These are phyloP conservation scores for Alternaria rosae DNA, from an alignment of 2,329 filamentous ascomycete genomes.

Conservation along the genomic window DNA sequence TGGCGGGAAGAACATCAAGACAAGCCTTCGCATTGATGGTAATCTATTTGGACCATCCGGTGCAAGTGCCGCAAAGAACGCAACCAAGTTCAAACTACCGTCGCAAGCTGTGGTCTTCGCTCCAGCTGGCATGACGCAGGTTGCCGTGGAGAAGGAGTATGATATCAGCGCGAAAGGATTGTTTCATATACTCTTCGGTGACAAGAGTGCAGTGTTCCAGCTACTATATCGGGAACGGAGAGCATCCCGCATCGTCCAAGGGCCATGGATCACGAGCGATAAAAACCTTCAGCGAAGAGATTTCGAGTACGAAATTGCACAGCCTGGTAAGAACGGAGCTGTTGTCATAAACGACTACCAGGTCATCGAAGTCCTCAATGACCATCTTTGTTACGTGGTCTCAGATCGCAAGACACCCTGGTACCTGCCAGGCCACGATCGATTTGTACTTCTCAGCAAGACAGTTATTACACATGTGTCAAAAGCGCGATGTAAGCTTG, in stretches of 20 bases:
- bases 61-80: slow-evolving; percentile 53
- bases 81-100: slow-evolving; percentile 81
- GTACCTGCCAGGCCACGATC: slow-evolving; percentile 82
- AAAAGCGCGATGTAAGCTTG: slow-evolving; percentile 91
- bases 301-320: slow-evolving; percentile 80
- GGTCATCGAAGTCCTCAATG: slow-evolving; percentile 73
- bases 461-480: slow-evolving; percentile 92
- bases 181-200: slow-evolving; percentile 95
- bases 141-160: slow-evolving; percentile 81
- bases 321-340: slow-evolving; percentile 41
- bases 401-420: slow-evolving; percentile 72
- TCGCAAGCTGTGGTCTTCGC: slow-evolving; percentile 82
- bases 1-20: slow-evolving; percentile 61
- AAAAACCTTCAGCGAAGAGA: slow-evolving; percentile 76
- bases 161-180: slow-evolving; percentile 92
- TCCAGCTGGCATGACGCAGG: slow-evolving; percentile 79
- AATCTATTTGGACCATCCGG: slow-evolving; percentile 60
- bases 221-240: slow-evolving; percentile 78
- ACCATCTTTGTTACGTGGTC: slow-evolving; percentile 70
- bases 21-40: slow-evolving; percentile 68
- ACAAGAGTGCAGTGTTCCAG: slow-evolving; percentile 94
- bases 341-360: slow-evolving; percentile 79
- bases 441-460: slow-evolving; percentile 85
- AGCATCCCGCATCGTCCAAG: slow-evolving; percentile 71
- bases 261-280: slow-evolving; percentile 79